Base-by-base conservation (phyloP, 805 yeast species). In the Candida pseudofarinosa region DNA sequence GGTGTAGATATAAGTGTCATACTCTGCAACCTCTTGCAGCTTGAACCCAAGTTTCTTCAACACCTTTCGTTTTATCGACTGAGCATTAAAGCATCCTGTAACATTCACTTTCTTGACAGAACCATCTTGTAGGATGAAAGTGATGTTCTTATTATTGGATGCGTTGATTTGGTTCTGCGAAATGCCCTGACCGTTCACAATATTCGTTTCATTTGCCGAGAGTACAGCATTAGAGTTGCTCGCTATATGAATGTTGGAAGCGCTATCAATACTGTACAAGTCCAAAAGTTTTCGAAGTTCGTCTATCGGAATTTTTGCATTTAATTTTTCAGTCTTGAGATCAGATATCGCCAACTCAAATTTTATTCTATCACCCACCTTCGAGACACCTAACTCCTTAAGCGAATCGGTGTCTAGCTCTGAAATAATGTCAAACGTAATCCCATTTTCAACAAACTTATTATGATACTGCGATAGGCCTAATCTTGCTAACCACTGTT, bases 281-380 rank as follows among this genome's bases (percentile, higher is more conserved):
- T 50, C 47, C 39, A 55, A 35, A 33, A 54, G 19, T 26, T 47
- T 48, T 37, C 55, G 58, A 17, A 66, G 45, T 8, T 56, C 65
- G 19, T 62, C 62, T 7, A 64, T 49, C 4, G 53, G 43, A n/a
- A 64, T 38, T 4, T 46, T 39, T 34, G 48, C 46, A 35, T 44
- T 44, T 4, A 62, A 45, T n/a, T 44, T 58, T 38, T 63, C 71
- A 3, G 66, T 50, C 37, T 76, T 70, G 43, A 80, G 52, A 34
- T 67, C 59, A 23, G 74, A 67, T 3, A 86, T 70, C 16, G 83
- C 81, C 13, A 78, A 67, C 53, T 83, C 79, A 8, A 91, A 62
- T 20, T 84, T 69, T 16, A 91, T 69, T 19, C 97, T 68, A 59
- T 93, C 98, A 1, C 98, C 97, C 13, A 91, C 77, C 49, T 79